phyloP scores from a whole-genome alignment of 202 grass and related monocot species.

The Dendrocalamus latiflorus region DNA sequence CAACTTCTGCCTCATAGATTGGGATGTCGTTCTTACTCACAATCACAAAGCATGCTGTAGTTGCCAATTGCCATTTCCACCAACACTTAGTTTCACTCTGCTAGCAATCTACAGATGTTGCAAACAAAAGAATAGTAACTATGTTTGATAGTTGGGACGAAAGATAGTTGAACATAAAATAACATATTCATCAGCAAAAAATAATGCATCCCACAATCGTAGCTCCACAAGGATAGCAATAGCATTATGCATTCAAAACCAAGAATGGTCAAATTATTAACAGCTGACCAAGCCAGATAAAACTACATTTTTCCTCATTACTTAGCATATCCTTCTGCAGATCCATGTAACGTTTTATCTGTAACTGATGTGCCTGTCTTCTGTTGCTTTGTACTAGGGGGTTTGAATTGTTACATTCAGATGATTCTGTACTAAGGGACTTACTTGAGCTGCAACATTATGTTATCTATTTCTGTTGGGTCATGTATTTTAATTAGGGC shows the following conservation, averaged over 20 bases:
- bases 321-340: neutral
- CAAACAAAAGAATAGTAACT: neutral
- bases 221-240: constrained; percentile 19
- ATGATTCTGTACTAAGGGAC: neutral
- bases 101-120: neutral
- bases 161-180: neutral
- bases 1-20: constrained; percentile 89
- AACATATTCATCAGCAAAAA: neutral
- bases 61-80: constrained; percentile 79
- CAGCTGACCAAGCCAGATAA: neutral
- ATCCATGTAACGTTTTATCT: neutral
- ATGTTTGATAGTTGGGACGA: neutral
- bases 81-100: neutral
- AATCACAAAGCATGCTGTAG: constrained; percentile 84
- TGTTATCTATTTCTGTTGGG: too few species aligned
- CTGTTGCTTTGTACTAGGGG: neutral
- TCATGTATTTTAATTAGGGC: too few species aligned
- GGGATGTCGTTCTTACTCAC: constrained; percentile 82
- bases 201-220: neutral
- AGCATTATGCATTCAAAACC: neutral
- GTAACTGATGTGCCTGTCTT: neutral
- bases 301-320: neutral
- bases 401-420: neutral
- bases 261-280: neutral
- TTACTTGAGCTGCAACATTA: too few species aligned